phyloP scores from a whole-genome alignment of 2,329 filamentous ascomycete species.

The Venturia pyrina region DNA sequence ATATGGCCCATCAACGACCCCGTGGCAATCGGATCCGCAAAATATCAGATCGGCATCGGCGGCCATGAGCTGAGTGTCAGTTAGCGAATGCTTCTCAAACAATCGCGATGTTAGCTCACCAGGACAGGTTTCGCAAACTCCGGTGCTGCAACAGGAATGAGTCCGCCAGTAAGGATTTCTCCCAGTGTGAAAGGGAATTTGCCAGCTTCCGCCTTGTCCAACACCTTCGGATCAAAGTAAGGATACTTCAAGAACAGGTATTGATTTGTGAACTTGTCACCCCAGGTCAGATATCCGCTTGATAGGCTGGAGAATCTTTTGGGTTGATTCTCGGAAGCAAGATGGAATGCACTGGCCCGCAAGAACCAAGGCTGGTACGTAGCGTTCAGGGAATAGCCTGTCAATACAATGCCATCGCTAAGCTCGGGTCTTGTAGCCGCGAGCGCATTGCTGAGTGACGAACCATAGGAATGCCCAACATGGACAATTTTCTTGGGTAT shows the following conservation, averaged over 20 bases:
- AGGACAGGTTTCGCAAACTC: conserved; percentile 21
- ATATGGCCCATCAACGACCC: conserved; percentile 17
- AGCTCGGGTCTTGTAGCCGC: conserved; percentile 23
- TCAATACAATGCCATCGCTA: conserved; percentile 28
- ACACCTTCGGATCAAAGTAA: conserved; percentile 20
- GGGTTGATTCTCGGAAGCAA: conserved; percentile 21
- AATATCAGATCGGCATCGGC: conserved; percentile 20
- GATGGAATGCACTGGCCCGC: conserved; percentile 19
- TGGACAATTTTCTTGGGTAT: conserved; percentile 25
- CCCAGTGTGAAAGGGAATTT: conserved; percentile 23
- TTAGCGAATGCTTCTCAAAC: neutral
- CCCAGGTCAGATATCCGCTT: conserved; percentile 21
- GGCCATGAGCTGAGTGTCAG: neutral
- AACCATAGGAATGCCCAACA: conserved; percentile 31
- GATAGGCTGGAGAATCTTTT: conserved; percentile 21
- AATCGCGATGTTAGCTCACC: conserved; percentile 13
- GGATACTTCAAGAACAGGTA: conserved; percentile 23
- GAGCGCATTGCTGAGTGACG: conserved; percentile 24
- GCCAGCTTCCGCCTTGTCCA: conserved; percentile 19
- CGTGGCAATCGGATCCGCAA: conserved; percentile 22
- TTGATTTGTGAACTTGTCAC: conserved; percentile 18
- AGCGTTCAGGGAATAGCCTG: conserved; percentile 24
- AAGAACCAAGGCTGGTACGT: conserved; percentile 17
- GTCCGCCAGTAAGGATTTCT: conserved; percentile 15
- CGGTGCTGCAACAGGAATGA: neutral